Percentiles rank a stretch among this genome's conserved stretches.
Conservation (phyloP, 2,329 filamentous ascomycete species). For the Calonectria montana region DNA sequence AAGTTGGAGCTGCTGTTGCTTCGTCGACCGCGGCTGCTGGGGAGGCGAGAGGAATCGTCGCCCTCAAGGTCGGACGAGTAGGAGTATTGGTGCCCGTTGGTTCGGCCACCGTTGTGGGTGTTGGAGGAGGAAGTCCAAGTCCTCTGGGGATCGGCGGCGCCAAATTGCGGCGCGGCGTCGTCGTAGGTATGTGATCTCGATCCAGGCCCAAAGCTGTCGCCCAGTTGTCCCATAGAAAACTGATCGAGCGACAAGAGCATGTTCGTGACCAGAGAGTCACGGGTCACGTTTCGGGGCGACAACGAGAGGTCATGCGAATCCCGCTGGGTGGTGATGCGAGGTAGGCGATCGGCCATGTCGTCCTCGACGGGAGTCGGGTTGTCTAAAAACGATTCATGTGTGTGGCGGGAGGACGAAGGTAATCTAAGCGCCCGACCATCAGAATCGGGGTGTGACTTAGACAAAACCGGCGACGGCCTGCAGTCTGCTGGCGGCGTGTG, state of each 20-base stretch:
- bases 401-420: slow-evolving; percentile 33
- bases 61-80: slow-evolving; percentile 72
- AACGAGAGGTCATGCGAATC: slow-evolving; percentile 91
- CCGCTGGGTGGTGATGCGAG: slow-evolving; percentile 49
- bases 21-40: slow-evolving; percentile 70
- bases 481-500: slow-evolving; percentile 37
- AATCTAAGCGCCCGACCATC: slow-evolving; percentile 42
- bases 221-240: slow-evolving; percentile 68
- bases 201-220: slow-evolving; percentile 40
- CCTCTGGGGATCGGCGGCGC: slow-evolving; percentile 47
- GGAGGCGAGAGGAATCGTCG: slow-evolving; percentile 65
- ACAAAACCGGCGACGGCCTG: slow-evolving; percentile 30
- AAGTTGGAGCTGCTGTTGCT: slow-evolving; percentile 87
- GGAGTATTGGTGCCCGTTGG: slow-evolving; percentile 56
- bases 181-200: slow-evolving; percentile 43
- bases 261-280: slow-evolving; percentile 94
- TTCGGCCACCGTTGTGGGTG: slow-evolving; percentile 35
- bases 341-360: slow-evolving; percentile 42
- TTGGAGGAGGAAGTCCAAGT: slow-evolving; percentile 45
- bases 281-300: slow-evolving; percentile 78
- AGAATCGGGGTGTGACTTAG: slow-evolving; percentile 37
- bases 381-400: slow-evolving; percentile 46
- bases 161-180: slow-evolving; percentile 39
- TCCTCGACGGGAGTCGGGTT: slow-evolving; percentile 45
- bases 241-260: slow-evolving; percentile 95